These are phyloP conservation scores for Diatrype stigma DNA, from an alignment of 2,329 filamentous ascomycete species.

Conservation along the genomic window DNA sequence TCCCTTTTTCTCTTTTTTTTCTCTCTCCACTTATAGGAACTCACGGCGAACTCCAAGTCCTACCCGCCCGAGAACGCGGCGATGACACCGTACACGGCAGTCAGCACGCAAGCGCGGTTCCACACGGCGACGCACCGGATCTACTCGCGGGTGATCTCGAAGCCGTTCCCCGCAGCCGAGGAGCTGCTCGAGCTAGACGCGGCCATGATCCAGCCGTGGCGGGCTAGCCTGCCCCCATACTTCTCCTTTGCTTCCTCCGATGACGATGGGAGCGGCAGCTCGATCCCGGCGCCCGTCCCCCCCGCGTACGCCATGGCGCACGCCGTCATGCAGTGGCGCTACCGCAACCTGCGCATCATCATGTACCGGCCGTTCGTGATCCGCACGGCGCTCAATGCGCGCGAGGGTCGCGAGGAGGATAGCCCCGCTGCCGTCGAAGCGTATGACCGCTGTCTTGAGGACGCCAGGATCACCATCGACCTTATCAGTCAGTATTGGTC, in stretches of 20 bases:
- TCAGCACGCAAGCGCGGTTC: constrained; percentile 40
- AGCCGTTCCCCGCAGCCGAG: constrained; percentile 35
- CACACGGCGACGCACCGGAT: constrained; percentile 40
- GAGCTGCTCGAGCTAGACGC: constrained; percentile 38
- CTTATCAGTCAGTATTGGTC: constrained; percentile 36
- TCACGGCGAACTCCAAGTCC: constrained; percentile 30
- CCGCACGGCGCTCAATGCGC: constrained; percentile 27
- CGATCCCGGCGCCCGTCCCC: constrained; percentile 27
- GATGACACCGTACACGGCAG: constrained; percentile 40
- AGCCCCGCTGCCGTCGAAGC: constrained; percentile 19
- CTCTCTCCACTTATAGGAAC: no score
- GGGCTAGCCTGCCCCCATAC: constrained; percentile 30
- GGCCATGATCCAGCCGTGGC: constrained; percentile 34
- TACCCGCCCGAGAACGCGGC: constrained; percentile 31
- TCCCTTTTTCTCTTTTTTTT: no score
- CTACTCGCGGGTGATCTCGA: constrained; percentile 42
- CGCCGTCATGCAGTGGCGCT: constrained; percentile 39
- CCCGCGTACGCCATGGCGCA: constrained; percentile 35
- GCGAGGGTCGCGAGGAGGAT: constrained; percentile 12
- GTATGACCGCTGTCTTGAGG: constrained; percentile 33
- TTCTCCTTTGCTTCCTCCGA: no score
- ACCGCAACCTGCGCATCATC: constrained; percentile 42
- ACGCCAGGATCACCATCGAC: constrained; percentile 36
- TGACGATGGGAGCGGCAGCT: no score
- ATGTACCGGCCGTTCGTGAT: constrained; percentile 45